Percentiles rank a stretch among this genome's conserved stretches.
phyloP scores from a whole-genome alignment of 345 rosid species.

The Corchorus capsularis region DNA sequence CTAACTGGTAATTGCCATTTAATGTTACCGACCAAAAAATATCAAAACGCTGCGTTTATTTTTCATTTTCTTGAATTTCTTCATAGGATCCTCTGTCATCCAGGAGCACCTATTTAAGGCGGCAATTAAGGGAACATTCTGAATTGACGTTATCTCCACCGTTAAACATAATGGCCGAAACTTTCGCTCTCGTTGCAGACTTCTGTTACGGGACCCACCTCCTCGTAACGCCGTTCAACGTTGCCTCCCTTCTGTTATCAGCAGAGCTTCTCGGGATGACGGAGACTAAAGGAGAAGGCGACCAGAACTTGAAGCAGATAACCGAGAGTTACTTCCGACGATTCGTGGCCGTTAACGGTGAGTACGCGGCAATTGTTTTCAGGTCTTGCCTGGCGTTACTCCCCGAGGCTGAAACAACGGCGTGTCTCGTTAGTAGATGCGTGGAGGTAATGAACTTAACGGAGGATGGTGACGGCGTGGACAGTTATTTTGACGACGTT shows the following conservation, averaged over 20 bases:
- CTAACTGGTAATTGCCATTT: neutral
- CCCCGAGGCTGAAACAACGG: constrained; percentile 78
- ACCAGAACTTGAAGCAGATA: constrained; percentile 46
- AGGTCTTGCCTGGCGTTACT: constrained; percentile 60
- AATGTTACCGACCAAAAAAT: neutral
- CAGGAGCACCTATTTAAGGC: constrained; percentile 65
- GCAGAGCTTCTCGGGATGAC: constrained; percentile 70
- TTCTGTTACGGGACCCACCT: constrained; percentile 66
- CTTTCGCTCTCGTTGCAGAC: constrained; percentile 57
- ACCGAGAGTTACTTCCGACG: constrained; percentile 70
- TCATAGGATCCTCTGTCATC: constrained; percentile 64
- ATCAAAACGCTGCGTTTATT: neutral
- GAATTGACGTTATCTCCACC: constrained; percentile 73
- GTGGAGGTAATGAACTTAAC: constrained; percentile 43
- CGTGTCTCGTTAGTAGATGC: constrained; percentile 57
- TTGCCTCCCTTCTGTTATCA: constrained; percentile 64
- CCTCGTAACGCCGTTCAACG: constrained; percentile 69
- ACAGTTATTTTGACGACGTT: constrained; percentile 49
- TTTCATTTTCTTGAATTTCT: neutral
- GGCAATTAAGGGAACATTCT: constrained; percentile 54
- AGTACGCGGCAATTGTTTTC: constrained; percentile 52
- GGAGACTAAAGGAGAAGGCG: constrained; percentile 31
- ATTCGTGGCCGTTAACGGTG: constrained; percentile 40
- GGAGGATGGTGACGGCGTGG: constrained; percentile 41
- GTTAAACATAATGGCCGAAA: constrained; percentile 70